Base-by-base conservation (phyloP, 192 early-diverging fungal species). In the Thamnidium elegans region DNA sequence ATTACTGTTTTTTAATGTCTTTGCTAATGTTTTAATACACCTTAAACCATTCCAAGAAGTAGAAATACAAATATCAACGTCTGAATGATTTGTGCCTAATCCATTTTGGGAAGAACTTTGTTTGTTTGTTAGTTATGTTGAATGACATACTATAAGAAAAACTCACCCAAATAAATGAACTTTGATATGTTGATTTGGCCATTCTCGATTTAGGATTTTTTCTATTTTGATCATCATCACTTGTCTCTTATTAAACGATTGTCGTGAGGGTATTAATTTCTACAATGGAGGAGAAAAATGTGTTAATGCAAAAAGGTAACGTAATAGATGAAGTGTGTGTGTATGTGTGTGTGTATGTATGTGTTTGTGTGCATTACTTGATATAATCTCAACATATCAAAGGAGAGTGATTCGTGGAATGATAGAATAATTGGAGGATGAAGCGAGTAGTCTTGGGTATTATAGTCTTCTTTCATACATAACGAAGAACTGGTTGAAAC, bases 21-120 rank as follows among this genome's bases (percentile, higher is more conserved):
- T 81, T 23, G 89, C 92, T 48, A 98, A 66, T 51, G 86, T 81
- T 66, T 84, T 82, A 62, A 98, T 83, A 61, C 89, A 81, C 55
- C 84, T 77, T 20, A 91, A 72, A 69, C 92, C 92, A 26, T 82
- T 78, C 85, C 89, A 91, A 21, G 84, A 74, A 1, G 94, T 96
- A n/a, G 87, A 91, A 58, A 98, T 74, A 68, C 94, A 95, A 23
- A 98, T 79, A 74, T 98, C 96, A 9, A 98, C 91, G 73, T 98
- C 96, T 46, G 90, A 92, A 17, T 73, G 73, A 34, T 76, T 82
- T 0, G 92, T 94, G 17, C 91, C 95, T 23, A 98, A 78, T 34
- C 89, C 89, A 76, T 95, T 97, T 34, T 90, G 85, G 0, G 93
- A 90, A 5, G 95, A 96, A 30, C 89, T 92, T 32, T 36, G 1